Evolutionary conservation across 2,329 filamentous ascomycete species (phyloP).

Genomic region (Ceratocystis smalleyi): DNA sequence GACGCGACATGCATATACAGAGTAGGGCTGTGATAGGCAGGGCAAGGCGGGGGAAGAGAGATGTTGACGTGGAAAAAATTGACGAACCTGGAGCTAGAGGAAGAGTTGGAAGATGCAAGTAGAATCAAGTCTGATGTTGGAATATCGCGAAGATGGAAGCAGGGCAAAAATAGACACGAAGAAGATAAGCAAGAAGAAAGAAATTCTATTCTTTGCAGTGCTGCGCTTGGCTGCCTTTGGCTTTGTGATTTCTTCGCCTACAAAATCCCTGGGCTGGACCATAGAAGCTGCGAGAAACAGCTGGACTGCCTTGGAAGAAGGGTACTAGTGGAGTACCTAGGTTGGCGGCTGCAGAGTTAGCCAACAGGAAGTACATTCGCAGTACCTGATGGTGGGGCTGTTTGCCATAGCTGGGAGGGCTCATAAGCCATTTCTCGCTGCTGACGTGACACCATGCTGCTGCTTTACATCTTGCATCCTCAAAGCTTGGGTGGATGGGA

Average conservation of each 20-base stretch:
- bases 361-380: not conserved
- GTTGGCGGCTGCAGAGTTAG: not conserved
- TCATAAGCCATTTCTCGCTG: not conserved
- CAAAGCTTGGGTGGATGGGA: too few relatives aligned
- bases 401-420: not conserved
- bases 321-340: not conserved
- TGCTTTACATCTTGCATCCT: too few relatives aligned
- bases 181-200: not conserved
- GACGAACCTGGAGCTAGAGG: not conserved
- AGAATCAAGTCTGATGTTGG: not conserved
- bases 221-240: not conserved
- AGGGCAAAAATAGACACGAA: not conserved
- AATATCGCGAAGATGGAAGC: not conserved
- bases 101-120: not conserved
- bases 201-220: not conserved
- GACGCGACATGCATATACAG: not conserved
- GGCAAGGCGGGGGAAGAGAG: not conserved
- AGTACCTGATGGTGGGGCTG: not conserved
- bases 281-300: conserved; percentile 15
- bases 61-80: too few relatives aligned
- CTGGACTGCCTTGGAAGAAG: not conserved
- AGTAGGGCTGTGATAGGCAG: not conserved
- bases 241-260: not conserved
- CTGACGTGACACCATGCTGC: too few relatives aligned
- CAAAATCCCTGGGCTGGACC: conserved; percentile 1